A percentile compares a stretch with the other conserved stretches of the same genome.
phyloP scores from a whole-genome alignment of 495 filamentous ascomycete species.

The Ascobolus immersus region DNA sequence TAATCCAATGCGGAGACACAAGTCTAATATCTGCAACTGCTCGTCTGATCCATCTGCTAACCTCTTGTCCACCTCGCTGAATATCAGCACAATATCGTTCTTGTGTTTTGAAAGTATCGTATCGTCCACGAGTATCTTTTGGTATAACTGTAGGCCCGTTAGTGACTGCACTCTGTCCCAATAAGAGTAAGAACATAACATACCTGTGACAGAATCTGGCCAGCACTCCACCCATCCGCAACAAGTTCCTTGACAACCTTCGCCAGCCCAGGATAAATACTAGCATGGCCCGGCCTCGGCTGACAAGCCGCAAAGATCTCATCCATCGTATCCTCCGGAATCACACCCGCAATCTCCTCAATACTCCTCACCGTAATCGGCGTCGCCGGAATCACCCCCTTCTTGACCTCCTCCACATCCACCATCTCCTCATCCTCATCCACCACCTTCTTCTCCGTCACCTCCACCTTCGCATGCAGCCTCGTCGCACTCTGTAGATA shows the following conservation, averaged over 20 bases:
- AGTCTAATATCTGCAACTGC: slow-evolving; percentile 67
- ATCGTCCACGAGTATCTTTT: slow-evolving; percentile 60
- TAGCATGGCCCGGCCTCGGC: slow-evolving; percentile 28
- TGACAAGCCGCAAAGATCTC: slow-evolving; percentile 50
- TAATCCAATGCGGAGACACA: slow-evolving; percentile 52
- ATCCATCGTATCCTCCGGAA: slow-evolving; percentile 50
- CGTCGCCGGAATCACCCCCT: slow-evolving; percentile 25
- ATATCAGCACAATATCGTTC: slow-evolving; percentile 65
- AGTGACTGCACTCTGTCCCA: not conserved
- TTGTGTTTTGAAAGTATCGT: slow-evolving; percentile 59
- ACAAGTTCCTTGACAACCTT: slow-evolving; percentile 68
- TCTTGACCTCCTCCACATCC: slow-evolving; percentile 21
- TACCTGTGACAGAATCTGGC: slow-evolving; percentile 59
- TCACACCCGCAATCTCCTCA: slow-evolving; percentile 88
- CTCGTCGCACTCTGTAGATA: slow-evolving; percentile 79
- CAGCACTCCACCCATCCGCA: slow-evolving; percentile 95
- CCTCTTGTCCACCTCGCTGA: slow-evolving; percentile 82
- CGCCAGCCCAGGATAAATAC: slow-evolving; percentile 43
- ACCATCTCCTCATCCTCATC: slow-evolving; percentile 25
- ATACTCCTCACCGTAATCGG: slow-evolving; percentile 49
- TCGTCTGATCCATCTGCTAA: slow-evolving; percentile 96
- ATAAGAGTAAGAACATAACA: slow-evolving; percentile 7
- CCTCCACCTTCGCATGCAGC: slow-evolving; percentile 26
- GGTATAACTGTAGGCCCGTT: slow-evolving; percentile 39
- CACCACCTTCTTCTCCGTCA: slow-evolving; percentile 28